These are phyloP conservation scores for Phytomonas francai DNA, from an alignment of 208 protist species.

Conservation along the genomic window DNA sequence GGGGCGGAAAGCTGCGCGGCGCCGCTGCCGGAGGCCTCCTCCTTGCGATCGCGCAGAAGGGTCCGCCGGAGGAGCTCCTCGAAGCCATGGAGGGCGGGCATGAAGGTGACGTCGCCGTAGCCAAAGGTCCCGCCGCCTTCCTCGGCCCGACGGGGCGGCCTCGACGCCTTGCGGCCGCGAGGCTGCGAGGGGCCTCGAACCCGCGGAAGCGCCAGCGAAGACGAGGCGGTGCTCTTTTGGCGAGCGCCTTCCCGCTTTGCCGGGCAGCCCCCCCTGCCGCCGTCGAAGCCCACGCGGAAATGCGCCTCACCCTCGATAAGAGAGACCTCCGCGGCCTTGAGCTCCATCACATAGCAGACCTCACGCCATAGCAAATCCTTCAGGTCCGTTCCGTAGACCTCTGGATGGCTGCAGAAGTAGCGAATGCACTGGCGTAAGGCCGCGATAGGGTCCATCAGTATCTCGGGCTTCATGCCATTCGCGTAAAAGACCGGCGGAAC, in stretches of 20 bases:
- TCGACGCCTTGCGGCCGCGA: not conserved
- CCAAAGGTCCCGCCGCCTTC: slow-evolving; percentile 20
- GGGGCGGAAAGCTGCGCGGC: not conserved
- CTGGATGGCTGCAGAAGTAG: slow-evolving; percentile 67
- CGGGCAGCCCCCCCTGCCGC: slow-evolving; percentile 10
- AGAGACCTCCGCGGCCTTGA: slow-evolving; percentile 63
- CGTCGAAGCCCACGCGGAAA: slow-evolving; percentile 11
- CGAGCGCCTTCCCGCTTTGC: too few relatives aligned
- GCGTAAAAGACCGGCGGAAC: not conserved
- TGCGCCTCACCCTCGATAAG: slow-evolving; percentile 23
- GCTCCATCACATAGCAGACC: slow-evolving; percentile 68
- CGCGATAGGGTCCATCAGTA: slow-evolving; percentile 68
- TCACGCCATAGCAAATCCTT: slow-evolving; percentile 59
- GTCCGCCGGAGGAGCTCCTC: slow-evolving; percentile 18
- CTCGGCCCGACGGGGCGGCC: not conserved
- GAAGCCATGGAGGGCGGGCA: slow-evolving; percentile 12
- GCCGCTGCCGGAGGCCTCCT: not conserved
- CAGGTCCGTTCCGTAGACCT: slow-evolving; percentile 69
- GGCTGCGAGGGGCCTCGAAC: slow-evolving; percentile 3
- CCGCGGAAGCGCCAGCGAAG: not conserved
- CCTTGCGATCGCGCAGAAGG: slow-evolving; percentile 16
- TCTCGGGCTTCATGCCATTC: not conserved
- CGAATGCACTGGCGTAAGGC: slow-evolving; percentile 69
- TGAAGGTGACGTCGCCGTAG: slow-evolving; percentile 31
- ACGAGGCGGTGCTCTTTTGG: not conserved